Base-by-base conservation (phyloP, 805 yeast species). In the Candida khao-thaluensis region DNA sequence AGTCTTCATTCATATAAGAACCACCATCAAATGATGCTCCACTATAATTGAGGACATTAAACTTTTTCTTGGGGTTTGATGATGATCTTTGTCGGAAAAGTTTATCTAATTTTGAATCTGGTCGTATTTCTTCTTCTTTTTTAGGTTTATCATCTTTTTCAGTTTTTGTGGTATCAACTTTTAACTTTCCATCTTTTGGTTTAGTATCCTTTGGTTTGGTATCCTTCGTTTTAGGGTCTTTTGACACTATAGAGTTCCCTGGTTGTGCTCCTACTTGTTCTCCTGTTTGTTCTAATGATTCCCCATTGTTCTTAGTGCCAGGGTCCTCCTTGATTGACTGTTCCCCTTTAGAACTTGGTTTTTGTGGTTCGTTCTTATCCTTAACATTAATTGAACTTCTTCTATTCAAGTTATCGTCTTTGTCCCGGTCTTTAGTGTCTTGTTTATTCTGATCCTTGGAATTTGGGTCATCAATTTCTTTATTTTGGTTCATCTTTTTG, bases 401-500 rank as follows among this genome's bases (percentile, higher is more conserved):
- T 17, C 9, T 6, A 28, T 12, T 28, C 7, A 12, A 9, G 5
- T 17, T 12, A 28, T 8, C 17, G 15, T 17, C 30, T 5, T 17
- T 28, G 7, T 15, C 30, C 17, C 8, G 10, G n/a, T 16, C 8
- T 7, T 23, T 28, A 9, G n/a, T 3, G 4, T 17, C 27, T 11
- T 18, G 15, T 24, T 31, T 27, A 26, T 16, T 36, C 35, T 28
- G 35, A 10, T 30, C 44, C 43, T 15, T 48, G 8, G 6, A 7
- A 25, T n/a, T 27, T 7, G 17, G 30, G 30, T 27, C 45, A 6
- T 28, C 35, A 16, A 27, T 20, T 10, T 35, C 43, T 15, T 41
- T 40, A 25, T 33, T 37, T n/a, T 37, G 37, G 35, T 54, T 61
- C 60, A 61, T 55, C 48, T 68, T 72, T 48, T 73, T 74, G 28